Base-by-base conservation (phyloP, 495 filamentous ascomycete species). In the Aspergillus kassunensis region DNA sequence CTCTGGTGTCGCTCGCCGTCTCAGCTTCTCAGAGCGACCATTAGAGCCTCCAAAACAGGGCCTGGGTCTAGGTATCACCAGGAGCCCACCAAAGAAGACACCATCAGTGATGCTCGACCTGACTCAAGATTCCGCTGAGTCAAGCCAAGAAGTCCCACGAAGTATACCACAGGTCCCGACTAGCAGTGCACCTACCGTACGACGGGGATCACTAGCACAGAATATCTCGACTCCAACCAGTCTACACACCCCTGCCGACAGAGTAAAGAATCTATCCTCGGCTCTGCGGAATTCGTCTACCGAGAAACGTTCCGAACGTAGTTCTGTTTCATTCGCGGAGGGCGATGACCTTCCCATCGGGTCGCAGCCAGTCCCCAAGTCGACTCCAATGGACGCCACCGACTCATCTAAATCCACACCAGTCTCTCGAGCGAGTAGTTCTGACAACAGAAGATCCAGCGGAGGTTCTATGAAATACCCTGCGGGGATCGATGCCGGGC, bases 11-110 rank as follows among this genome's bases (percentile, higher is more conserved):
- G 51, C 41, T 24, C 63, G 60, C 18, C 55, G 58, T 7, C 37
- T 60, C 5, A 60, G 58, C 29, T 58, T 62, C 42, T 18, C 49
- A 1, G 49, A 56, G 19, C 51, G 35, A 24, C 40, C 53, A 4
- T 30, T 41, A 9, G 52, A 56, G 21, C 25, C 36, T 15, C 47
- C 51, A 5, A 51, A 54, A 13, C 27, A 36, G 30, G 58, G 64
- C n/a, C 39, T 72, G 15, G 67, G 65, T 8, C 34, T 72, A 11
- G 65, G 67, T 11, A 67, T 70, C 6, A 67, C 67, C 0, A 47
- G 48, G 31, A 72, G 62, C 29, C 67, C 69, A 13, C 33, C 54
- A 10, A 49, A 44, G 34, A 63, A 60, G 27, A 43, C 53, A n/a
- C 36, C 36, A n/a, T 33, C 36, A 0, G 41, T 46, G 5, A 3